Evolutionary conservation across 306 rosid genomes (phyloP), one percentile per base, ranked within the genome.

Genomic region (Pyrus bretschneideri): DNA sequence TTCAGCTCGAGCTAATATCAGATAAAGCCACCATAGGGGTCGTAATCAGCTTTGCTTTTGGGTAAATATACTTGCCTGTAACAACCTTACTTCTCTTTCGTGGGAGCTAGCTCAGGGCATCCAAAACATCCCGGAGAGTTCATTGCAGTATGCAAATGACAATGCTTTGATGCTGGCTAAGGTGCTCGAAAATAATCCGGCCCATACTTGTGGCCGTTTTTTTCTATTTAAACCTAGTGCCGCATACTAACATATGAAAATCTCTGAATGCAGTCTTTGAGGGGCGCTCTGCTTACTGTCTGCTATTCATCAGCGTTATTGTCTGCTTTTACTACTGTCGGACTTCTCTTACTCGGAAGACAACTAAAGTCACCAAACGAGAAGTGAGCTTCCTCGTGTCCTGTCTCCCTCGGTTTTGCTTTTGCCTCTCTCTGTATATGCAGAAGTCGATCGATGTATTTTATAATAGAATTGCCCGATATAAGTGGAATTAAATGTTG

Each of bases 81-180:
- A 54, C 75, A 57, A 69, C 70, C 45, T 33, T 19, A 51, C 35
- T 75, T 45, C 58, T 35, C 18, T 62, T 81, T 87, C 97, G 60
- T 94, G 95, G 97, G 74, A 88, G 82, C 76, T 92, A 79, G 93
- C 89, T 78, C 96, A 89, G 82, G 97, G 96, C 33, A 35, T 94
- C 83, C 95, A 89, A 75, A 85, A 78, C 86, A 86, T 76, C 80
- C 97, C 91, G 6, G 98, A 89, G 76, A 85, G 85, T 73, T 86
- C 91, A 46, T 69, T 92, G 84, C 83, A 92, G 84, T 94, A 92
- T 62, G 96, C 98, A 45, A 92, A 95, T 85, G 92, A 90, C 81
- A 95, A 90, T 80, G 98, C 97, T 54, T 76, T 92, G 83, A 68
- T 77, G 83, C 89, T 95, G 59, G 95, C 93, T 35, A 94, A 92